Evolutionary conservation across 1,284 basidiomycete species (phyloP), one percentile per base, ranked within the genome.

Genomic region (Irpex sp.): DNA sequence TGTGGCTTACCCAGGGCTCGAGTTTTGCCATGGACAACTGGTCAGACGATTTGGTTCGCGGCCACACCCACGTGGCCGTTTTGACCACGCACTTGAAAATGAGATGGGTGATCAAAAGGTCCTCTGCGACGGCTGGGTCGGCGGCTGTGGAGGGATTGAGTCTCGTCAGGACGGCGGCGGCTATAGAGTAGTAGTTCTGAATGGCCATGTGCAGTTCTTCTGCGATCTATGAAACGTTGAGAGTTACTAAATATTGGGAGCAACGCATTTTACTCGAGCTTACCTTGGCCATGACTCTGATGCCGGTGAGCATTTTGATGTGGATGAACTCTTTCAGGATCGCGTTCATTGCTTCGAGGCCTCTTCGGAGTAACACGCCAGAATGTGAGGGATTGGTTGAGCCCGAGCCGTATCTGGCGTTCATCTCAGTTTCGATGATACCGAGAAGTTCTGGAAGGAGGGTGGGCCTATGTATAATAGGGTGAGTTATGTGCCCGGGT

Each of bases 1-100:
- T 3, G 21, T 26, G 21, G 21, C 80, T 65, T 68, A 87, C 90
- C 86, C 87, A 90, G 60, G 78, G 72, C 59, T 80, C 77, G 53
- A 84, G 77, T 9, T 75, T 72, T 6, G 74, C 71, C 49, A 75
- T 58, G 15, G 50, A 13, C 13, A 47, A 70, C 63, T 83, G 82
- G 57, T 79, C 77, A 60, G 76, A 63, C n/a, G 66, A 62, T 21
- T 70, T 80, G 19, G 83, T 72, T 51, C 84, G 81, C 56, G 85
- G 81, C 86, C 89, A 93, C 6, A 86, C 71, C 89, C 90, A 93
- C 49, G 81, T 69, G 13, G 83, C 83, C 70, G 90, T 80, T 68
- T 86, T 91, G 11, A 79, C 76, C 50, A 93, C 74, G 67, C 83
- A 86, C 71, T 93, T 93, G 76, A 86, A 92, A 4, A 86, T 74